Percentiles rank a stretch among this genome's conserved stretches.
Evolutionary conservation across 1,139 yeast species (phyloP).

Genomic region (Wickerhamomyces sp.): DNA sequence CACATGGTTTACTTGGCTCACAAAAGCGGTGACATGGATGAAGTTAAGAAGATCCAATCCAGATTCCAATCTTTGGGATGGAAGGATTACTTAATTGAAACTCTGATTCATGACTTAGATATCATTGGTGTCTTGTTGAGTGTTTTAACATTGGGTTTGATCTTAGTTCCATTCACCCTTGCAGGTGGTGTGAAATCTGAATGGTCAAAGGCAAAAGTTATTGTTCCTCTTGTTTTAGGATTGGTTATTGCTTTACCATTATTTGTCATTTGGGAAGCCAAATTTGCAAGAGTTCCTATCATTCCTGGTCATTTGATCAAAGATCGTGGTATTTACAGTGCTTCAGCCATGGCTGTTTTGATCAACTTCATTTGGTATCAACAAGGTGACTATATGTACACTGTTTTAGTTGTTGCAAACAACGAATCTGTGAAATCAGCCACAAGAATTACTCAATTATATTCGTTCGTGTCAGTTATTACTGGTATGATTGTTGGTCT

Average conservation of each 20-base stretch:
- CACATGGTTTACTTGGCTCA: constrained; percentile 48
- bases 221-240: constrained; percentile 62
- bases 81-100: constrained; percentile 25
- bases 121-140: constrained; percentile 47
- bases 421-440: constrained; percentile 53
- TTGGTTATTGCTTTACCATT: constrained; percentile 44
- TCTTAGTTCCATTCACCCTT: constrained; percentile 43
- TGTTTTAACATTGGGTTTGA: constrained; percentile 47
- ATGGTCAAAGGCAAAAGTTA: constrained; percentile 52
- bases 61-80: constrained; percentile 26
- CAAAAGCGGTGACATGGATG: constrained; percentile 32
- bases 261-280: constrained; percentile 50
- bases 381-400: constrained; percentile 64
- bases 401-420: constrained; percentile 57
- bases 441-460: constrained; percentile 55
- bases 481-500: constrained; percentile 55
- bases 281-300: constrained; percentile 46
- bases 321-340: constrained; percentile 62
- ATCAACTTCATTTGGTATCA: constrained; percentile 57
- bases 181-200: constrained; percentile 53
- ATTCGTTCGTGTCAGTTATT: constrained; percentile 61
- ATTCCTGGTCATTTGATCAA: constrained; percentile 46
- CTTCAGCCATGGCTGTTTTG: constrained; percentile 46
- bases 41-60: constrained; percentile 24
- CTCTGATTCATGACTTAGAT: constrained; percentile 50